A percentile compares a stretch with the other conserved stretches of the same genome.
Evolutionary conservation across 2,329 filamentous ascomycete genomes (phyloP).

Genomic region (Fusarium foetens): DNA sequence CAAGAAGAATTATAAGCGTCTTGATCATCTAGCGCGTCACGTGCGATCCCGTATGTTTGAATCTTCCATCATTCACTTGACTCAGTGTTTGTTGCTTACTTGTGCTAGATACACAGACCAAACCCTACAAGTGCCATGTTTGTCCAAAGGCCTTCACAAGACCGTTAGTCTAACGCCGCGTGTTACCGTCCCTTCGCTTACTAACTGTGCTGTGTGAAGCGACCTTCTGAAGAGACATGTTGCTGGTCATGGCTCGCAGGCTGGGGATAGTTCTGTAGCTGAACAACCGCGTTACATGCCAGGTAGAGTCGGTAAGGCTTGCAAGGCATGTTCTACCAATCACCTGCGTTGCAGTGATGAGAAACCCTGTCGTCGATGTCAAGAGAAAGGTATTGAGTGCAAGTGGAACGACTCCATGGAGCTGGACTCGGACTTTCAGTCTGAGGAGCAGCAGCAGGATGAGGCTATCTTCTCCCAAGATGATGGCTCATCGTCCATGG

Average conservation of each 20-base stretch:
- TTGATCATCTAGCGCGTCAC: conserved; percentile 49
- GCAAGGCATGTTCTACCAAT: conserved; percentile 44
- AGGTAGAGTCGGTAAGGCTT: conserved; percentile 44
- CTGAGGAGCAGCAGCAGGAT: conserved; percentile 11
- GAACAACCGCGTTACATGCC: conserved; percentile 26
- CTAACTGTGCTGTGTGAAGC: conserved; percentile 17
- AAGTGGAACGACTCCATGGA: conserved; percentile 35
- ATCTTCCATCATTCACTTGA: background rate
- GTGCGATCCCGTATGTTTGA: conserved; percentile 47
- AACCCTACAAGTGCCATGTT: conserved; percentile 45
- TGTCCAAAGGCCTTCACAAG: conserved; percentile 47
- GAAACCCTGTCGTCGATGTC: conserved; percentile 47
- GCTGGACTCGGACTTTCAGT: conserved; percentile 18
- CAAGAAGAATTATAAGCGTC: conserved; percentile 43
- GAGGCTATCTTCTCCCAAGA: conserved; percentile 5
- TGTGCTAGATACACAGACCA: conserved; percentile 46
- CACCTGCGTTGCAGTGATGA: conserved; percentile 47
- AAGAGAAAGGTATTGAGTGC: conserved; percentile 43
- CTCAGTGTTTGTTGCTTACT: background rate
- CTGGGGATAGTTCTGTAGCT: background rate
- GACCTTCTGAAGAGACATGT: conserved; percentile 44
- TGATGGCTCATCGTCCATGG: background rate
- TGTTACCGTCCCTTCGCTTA: background rate
- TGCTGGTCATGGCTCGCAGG: conserved; percentile 33
- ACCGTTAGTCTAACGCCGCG: conserved; percentile 30